Evolutionary conservation across 176 grass and related monocot genomes (phyloP), one percentile per base, ranked within the genome.

Genomic region (Zoysia japonica): DNA sequence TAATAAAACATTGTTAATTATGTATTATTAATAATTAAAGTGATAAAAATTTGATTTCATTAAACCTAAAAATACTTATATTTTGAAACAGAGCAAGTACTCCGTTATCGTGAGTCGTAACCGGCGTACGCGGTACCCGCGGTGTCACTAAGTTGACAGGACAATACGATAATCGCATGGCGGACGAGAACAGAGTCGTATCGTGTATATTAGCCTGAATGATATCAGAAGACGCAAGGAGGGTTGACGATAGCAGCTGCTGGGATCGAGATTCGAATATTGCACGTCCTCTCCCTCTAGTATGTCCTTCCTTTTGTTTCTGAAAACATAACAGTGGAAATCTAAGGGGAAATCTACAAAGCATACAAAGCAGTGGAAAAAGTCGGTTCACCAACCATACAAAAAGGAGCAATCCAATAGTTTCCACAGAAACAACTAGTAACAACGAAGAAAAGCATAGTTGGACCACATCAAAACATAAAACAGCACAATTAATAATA

Each of bases 241-340:
- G 6, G 17, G 56, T 59, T 59, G 56, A 20, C 56, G 56, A 59
- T n/a, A 59, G 17, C n/a, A 5, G n/a, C 6, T 59, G 55, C 3
- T 59, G 53, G 55, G 55, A 8, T 59, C 56, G 7, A 59, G 61
- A 51, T 67, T 53, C 37, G 76, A 67, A 40, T 72, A 51, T 59
- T 16, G n/a, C 50, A 11, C 50, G 71, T 7, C 51, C 36, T 41
- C 3, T 59, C n/a, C 6, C 6, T 2, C 16, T 56, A 56, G 54
- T 40, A 65, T 66, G 52, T 13, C 51, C 20, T 36, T n/a, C 35
- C 13, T 45, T 11, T 19, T 28, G 15, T 7, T 28, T 17, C 37
- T 17, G 48, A 14, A 43, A 9, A 28, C 28, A 28, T 28, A 28
- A 28, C 28, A 28, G 28, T 28, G 28, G 28, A 45, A 6, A 3